phyloP scores from a whole-genome alignment of 1,139 yeast genomes.

The Blastobotrys malaysiensis region DNA sequence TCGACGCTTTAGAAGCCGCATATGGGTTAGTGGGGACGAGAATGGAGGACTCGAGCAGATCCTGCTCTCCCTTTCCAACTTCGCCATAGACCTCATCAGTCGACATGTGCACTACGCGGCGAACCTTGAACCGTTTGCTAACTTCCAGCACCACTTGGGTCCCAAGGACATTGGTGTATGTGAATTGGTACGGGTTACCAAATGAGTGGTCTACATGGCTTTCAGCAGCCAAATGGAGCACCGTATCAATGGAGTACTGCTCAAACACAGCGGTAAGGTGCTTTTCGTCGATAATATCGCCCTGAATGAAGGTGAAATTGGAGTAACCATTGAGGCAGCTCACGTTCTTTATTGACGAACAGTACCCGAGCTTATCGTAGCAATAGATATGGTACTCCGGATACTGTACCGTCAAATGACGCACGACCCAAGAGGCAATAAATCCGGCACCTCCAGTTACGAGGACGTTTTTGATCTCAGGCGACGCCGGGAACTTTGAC shows the following conservation, averaged over 20 bases:
- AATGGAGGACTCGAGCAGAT: slow-evolving; percentile 36
- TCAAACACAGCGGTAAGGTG: slow-evolving; percentile 25
- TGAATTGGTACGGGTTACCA: slow-evolving; percentile 42
- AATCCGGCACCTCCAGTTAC: slow-evolving; percentile 61
- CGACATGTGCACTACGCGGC: slow-evolving; percentile 45
- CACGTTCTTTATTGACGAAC: slow-evolving; percentile 27
- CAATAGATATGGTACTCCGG: slow-evolving; percentile 42
- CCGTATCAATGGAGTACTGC: slow-evolving; percentile 32
- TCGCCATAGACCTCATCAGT: slow-evolving; percentile 61
- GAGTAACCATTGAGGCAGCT: slow-evolving; percentile 24
- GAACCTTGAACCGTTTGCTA: slow-evolving; percentile 29
- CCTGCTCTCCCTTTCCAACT: slow-evolving; percentile 27
- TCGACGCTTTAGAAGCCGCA: slow-evolving; percentile 54
- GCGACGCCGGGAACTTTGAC: slow-evolving; percentile 19
- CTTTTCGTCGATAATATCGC: slow-evolving; percentile 38
- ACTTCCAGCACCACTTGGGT: slow-evolving; percentile 49
- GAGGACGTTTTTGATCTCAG: slow-evolving; percentile 31
- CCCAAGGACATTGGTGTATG: slow-evolving; percentile 45
- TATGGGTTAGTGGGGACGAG: slow-evolving; percentile 56
- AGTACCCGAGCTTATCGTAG: slow-evolving; percentile 44
- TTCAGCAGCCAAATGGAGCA: slow-evolving; percentile 55
- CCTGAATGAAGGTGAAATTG: slow-evolving; percentile 31
- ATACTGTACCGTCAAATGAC: slow-evolving; percentile 37
- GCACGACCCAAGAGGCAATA: slow-evolving; percentile 48
- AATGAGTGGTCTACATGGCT: slow-evolving; percentile 55